phyloP scores from a whole-genome alignment of 192 early-diverging fungal species.

The Lobosporangium transversale region DNA sequence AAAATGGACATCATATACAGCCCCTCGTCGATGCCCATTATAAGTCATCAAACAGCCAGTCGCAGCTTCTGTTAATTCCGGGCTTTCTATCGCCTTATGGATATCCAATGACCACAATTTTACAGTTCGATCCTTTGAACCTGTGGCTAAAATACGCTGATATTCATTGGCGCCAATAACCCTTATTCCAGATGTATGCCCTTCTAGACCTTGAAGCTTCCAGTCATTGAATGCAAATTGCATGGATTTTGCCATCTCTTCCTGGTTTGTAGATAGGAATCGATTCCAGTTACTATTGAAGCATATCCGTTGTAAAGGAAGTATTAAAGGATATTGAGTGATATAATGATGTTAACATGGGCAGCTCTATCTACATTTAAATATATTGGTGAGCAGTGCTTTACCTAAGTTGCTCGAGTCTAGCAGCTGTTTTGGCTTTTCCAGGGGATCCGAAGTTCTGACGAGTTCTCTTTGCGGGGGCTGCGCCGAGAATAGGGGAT shows the following conservation, averaged over 20 bases:
- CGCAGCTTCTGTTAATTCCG: conserved; percentile 57
- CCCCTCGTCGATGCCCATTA: conserved; percentile 60
- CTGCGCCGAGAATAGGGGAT: conserved; percentile 32
- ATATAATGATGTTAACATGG: no score
- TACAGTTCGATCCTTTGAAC: conserved; percentile 68
- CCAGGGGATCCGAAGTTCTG: conserved; percentile 49
- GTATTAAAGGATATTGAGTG: no score
- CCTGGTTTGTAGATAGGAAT: conserved; percentile 69
- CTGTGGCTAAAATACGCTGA: conserved; percentile 62
- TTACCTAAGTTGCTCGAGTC: conserved; percentile 46
- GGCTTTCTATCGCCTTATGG: conserved; percentile 64
- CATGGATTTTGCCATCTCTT: conserved; percentile 73
- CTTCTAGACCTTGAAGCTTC: conserved; percentile 66
- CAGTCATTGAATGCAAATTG: conserved; percentile 72
- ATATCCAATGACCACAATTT: conserved; percentile 73
- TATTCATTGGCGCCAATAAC: conserved; percentile 65
- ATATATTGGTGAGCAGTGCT: no score
- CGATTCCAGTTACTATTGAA: conserved; percentile 66
- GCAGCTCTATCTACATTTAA: no score
- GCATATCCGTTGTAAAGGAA: neutral
- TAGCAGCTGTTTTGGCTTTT: conserved; percentile 39
- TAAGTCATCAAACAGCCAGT: conserved; percentile 64
- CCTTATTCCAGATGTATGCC: conserved; percentile 62
- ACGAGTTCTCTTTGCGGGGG: conserved; percentile 28
- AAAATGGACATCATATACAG: conserved; percentile 63